A percentile compares a stretch with the other conserved stretches of the same genome.
These are phyloP conservation scores for Vigna hirtella DNA, from an alignment of 306 rosid species.

Conservation along the genomic window DNA sequence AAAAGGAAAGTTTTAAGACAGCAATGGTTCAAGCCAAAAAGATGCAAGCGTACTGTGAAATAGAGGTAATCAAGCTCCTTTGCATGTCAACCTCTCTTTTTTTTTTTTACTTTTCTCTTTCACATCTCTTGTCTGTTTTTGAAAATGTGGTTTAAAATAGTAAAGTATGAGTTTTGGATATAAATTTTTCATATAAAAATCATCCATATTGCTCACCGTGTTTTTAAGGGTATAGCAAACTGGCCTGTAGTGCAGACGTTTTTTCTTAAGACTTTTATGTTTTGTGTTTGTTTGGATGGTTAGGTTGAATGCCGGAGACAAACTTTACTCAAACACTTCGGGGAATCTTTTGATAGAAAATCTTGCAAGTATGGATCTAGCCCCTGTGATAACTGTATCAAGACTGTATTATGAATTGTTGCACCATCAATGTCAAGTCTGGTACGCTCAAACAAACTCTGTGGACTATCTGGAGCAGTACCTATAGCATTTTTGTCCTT, in stretches of 20 bases:
- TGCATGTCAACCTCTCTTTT: constrained; percentile 17
- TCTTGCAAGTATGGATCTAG: constrained; percentile 79
- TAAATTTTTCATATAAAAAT: not conserved
- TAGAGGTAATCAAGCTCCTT: constrained; percentile 63
- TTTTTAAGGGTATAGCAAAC: constrained; percentile 10
- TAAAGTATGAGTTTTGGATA: not conserved
- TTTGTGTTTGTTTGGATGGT: constrained; percentile 34
- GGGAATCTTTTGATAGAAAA: constrained; percentile 76
- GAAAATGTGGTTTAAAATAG: not conserved
- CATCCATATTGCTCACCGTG: not conserved
- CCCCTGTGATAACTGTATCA: constrained; percentile 90
- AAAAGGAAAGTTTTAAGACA: constrained; percentile 67
- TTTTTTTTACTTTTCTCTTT: constrained; percentile 6
- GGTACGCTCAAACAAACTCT: constrained; percentile 33
- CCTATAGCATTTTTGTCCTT: not conserved
- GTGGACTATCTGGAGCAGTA: not conserved
- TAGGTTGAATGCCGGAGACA: constrained; percentile 90
- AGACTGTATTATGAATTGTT: constrained; percentile 54
- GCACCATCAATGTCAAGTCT: not conserved
- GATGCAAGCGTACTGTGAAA: constrained; percentile 95
- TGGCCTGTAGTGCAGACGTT: constrained; percentile 7
- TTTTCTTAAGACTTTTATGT: not conserved
- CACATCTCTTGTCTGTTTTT: constrained; percentile 4
- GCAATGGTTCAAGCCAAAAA: constrained; percentile 87
- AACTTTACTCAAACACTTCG: constrained; percentile 82